Conservation (phyloP, 2,329 filamentous ascomycete genomes). For the Aureobasidium sp. region DNA sequence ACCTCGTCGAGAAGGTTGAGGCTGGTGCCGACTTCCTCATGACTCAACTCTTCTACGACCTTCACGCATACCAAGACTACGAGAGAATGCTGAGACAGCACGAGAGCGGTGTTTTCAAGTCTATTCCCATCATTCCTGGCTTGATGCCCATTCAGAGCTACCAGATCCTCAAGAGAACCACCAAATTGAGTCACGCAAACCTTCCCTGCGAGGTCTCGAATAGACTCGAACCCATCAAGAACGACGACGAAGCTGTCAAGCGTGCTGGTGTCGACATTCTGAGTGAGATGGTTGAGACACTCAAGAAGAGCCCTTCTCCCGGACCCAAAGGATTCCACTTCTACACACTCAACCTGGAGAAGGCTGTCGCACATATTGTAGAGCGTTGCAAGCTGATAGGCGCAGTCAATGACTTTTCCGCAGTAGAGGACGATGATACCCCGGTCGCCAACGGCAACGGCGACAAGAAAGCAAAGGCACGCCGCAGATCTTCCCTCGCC, state of each 20-base stretch:
- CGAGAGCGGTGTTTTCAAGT: constrained; percentile 76
- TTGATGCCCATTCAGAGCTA: constrained; percentile 98
- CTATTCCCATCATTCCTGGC: constrained; percentile 84
- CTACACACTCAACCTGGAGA: constrained; percentile 94
- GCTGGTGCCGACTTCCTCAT: constrained; percentile 97
- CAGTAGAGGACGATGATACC: constrained; percentile 33
- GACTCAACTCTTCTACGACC: constrained; percentile 95
- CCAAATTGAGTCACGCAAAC: constrained; percentile 85
- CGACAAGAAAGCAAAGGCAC: constrained; percentile 27
- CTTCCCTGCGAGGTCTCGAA: constrained; percentile 65
- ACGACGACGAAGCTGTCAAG: constrained; percentile 77
- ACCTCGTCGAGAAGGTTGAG: constrained; percentile 79
- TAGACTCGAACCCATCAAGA: constrained; percentile 65
- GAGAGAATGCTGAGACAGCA: constrained; percentile 72
- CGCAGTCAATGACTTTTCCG: constrained; percentile 34
- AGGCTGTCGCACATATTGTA: constrained; percentile 87
- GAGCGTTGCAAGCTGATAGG: constrained; percentile 82
- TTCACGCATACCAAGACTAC: constrained; percentile 72
- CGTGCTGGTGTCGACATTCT: constrained; percentile 73
- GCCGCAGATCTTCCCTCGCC: constrained; percentile 65
- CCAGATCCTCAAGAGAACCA: constrained; percentile 87
- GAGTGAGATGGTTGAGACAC: constrained; percentile 71
- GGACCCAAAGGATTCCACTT: constrained; percentile 84
- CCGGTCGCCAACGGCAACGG: constrained; percentile 23
- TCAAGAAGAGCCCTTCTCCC: constrained; percentile 57